phyloP scores from a whole-genome alignment of 2,329 filamentous ascomycete species.

The Pseudogymnoascus sp. region DNA sequence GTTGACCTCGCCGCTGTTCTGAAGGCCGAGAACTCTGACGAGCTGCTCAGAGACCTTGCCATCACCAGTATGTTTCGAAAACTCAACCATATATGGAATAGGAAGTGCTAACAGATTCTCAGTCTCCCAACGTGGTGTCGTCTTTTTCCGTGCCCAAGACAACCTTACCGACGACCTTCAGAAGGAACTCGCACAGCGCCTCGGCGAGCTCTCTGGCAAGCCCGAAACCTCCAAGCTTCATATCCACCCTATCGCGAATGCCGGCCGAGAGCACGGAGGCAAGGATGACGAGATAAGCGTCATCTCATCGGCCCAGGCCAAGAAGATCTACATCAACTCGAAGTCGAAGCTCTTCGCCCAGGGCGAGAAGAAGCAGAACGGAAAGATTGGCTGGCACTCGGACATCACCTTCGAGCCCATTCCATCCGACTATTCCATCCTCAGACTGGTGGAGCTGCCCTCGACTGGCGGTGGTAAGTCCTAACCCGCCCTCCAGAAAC shows the following conservation, averaged over 20 bases:
- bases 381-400: conserved; percentile 48
- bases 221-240: conserved; percentile 49
- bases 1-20: conserved; percentile 41
- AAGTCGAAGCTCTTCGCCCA: conserved; percentile 30
- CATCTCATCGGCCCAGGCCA: conserved; percentile 51
- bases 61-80: conserved; percentile 33
- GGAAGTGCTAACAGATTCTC: not conserved
- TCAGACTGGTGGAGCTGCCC: conserved; percentile 24
- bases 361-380: conserved; percentile 38
- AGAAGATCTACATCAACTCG: conserved; percentile 38
- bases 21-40: conserved; percentile 39
- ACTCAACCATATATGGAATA: not conserved
- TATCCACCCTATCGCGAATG: conserved; percentile 53
- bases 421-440: conserved; percentile 55
- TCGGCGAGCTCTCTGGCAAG: conserved; percentile 52
- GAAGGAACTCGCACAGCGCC: conserved; percentile 55
- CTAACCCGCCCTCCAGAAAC: conserved; percentile 28
- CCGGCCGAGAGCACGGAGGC: conserved; percentile 44
- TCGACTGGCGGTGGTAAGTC: conserved; percentile 27
- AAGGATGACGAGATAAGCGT: conserved; percentile 56
- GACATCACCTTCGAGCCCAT: conserved; percentile 60
- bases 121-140: conserved; percentile 64
- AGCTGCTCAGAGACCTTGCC: conserved; percentile 42
- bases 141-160: conserved; percentile 62
- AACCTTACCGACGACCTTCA: conserved; percentile 54